Conservation (phyloP, 805 yeast genomes). For the Metschnikowia cerradonensis region DNA sequence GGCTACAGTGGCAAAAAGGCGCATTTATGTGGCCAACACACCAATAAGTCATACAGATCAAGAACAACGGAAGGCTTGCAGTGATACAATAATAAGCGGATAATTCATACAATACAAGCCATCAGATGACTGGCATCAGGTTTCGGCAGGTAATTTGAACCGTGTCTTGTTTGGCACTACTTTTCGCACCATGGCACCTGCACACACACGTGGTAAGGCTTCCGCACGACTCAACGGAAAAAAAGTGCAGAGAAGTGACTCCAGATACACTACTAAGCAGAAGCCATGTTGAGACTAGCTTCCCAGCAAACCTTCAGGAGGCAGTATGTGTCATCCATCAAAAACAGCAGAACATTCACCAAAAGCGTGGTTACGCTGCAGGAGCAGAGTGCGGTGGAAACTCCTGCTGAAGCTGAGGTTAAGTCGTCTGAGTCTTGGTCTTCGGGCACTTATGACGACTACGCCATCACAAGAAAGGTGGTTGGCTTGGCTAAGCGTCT, state of each 20-base stretch:
- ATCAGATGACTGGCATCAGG: neutral
- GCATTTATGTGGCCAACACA: too few species aligned
- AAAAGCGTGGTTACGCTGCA: neutral
- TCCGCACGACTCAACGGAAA: neutral
- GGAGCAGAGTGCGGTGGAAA: neutral
- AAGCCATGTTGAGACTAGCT: conserved; percentile 3
- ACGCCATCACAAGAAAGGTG: conserved; percentile 28
- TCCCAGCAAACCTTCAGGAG: neutral
- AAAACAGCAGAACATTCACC: neutral
- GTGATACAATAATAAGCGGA: neutral
- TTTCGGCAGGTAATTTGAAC: neutral
- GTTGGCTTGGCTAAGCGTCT: conserved; percentile 33
- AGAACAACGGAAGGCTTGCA: neutral
- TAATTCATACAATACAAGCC: neutral
- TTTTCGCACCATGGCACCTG: neutral
- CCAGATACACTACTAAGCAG: neutral
- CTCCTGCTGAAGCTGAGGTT: neutral
- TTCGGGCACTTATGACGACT: conserved; percentile 14
- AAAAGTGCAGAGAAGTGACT: neutral
- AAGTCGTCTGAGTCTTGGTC: conserved; percentile 25
- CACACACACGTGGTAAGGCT: neutral
- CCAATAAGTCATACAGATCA: too few species aligned
- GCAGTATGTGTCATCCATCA: neutral
- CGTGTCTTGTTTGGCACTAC: neutral
- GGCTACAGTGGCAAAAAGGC: too few species aligned